These are phyloP conservation scores for Endothia cerciana DNA, from an alignment of 2,329 filamentous ascomycete species.

Conservation along the genomic window DNA sequence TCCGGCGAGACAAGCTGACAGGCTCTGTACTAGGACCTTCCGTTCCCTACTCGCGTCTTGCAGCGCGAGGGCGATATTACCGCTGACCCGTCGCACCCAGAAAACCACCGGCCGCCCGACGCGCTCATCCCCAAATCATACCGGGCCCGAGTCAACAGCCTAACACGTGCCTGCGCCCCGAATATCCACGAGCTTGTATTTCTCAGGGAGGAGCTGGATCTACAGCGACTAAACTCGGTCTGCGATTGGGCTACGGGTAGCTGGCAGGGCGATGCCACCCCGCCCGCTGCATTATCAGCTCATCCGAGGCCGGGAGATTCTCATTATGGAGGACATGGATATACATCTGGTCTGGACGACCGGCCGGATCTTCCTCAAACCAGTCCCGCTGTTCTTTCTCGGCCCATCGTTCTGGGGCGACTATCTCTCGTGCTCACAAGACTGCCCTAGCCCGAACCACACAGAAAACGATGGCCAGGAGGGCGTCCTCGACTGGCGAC, in stretches of 20 bases:
- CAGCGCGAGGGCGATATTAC: too few relatives aligned
- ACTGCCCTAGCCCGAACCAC: too few relatives aligned
- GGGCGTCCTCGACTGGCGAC: too few relatives aligned
- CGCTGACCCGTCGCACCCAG: too few relatives aligned
- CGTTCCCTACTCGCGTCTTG: too few relatives aligned
- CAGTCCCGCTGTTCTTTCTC: constrained; percentile 41
- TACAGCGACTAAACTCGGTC: neutral
- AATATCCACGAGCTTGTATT: neutral
- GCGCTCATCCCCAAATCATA: too few relatives aligned
- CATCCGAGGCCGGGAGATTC: constrained; percentile 42
- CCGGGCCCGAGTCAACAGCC: too few relatives aligned
- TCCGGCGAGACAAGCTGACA: too few relatives aligned
- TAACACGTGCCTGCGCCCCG: too few relatives aligned
- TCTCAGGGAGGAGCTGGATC: neutral
- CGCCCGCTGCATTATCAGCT: constrained; percentile 39
- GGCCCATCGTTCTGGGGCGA: constrained; percentile 36
- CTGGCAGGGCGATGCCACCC: neutral
- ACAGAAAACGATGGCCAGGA: too few relatives aligned
- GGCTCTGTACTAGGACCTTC: too few relatives aligned
- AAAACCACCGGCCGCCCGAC: too few relatives aligned
- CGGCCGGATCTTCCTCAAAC: constrained; percentile 40
- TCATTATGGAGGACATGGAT: constrained; percentile 44
- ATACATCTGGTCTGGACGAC: constrained; percentile 49
- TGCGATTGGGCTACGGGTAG: neutral
- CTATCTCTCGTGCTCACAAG: constrained; percentile 22